Evolutionary conservation across 2,329 filamentous ascomycete species (phyloP).

Genomic region (Periconia digitata): DNA sequence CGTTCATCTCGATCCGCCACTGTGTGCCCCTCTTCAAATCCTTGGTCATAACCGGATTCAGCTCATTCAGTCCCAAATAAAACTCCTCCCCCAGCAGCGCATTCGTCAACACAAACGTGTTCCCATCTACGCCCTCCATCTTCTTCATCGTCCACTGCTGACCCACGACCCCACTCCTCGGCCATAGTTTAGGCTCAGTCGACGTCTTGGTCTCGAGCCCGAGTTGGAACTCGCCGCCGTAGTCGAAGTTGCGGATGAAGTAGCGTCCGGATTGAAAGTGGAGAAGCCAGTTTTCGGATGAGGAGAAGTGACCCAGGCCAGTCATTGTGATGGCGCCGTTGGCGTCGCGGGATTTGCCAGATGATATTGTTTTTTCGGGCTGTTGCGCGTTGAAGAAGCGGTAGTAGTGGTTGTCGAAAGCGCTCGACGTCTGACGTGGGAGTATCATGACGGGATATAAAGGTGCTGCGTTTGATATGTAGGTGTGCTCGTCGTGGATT

Average conservation of each 20-base stretch:
- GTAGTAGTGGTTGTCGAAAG: conserved; percentile 15
- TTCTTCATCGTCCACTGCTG: conserved; percentile 16
- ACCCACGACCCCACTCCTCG: conserved; percentile 10
- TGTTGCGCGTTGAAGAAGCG: conserved; percentile 7
- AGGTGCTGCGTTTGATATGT: too few relatives aligned
- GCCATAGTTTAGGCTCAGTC: conserved; percentile 6
- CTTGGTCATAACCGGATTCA: conserved; percentile 10
- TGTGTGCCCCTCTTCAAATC: conserved; percentile 2
- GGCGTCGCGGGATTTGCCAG: conserved; percentile 1
- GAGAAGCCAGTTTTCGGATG: conserved; percentile 24
- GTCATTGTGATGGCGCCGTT: conserved; percentile 15
- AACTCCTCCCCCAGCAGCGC: conserved; percentile 10
- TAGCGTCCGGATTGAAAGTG: conserved; percentile 20
- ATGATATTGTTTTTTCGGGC: conserved; percentile 7
- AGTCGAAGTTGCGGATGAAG: conserved; percentile 27
- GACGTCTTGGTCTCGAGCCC: conserved; percentile 5
- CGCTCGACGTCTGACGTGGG: too few relatives aligned
- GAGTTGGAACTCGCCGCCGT: conserved; percentile 13
- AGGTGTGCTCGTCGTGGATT: too few relatives aligned
- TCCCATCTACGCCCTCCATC: conserved; percentile 3
- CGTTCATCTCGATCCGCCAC: conserved; percentile 16
- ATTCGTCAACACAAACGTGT: conserved; percentile 11
- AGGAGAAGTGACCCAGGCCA: conserved; percentile 1
- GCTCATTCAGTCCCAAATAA: conserved; percentile 3
- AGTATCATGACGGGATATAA: too few relatives aligned